These are phyloP conservation scores for Darksidea phi DNA, from an alignment of 495 filamentous ascomycete genomes.

Conservation along the genomic window DNA sequence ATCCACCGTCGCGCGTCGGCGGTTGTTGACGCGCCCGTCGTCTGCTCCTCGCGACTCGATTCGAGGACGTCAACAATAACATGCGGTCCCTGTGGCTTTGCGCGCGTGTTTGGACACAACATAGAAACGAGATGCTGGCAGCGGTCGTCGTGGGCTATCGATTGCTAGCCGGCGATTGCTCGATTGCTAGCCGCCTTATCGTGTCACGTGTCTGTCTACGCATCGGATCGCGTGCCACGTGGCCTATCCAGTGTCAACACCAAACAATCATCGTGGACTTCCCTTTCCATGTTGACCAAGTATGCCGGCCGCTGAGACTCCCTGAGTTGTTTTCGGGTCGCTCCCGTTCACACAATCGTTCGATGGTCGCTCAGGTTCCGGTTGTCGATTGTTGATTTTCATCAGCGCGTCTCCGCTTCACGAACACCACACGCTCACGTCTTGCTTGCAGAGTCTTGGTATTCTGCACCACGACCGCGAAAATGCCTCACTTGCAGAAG, in stretches of 20 bases:
- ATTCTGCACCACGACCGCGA: conserved; percentile 2
- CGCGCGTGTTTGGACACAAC: background rate
- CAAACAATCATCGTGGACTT: conserved; percentile 1
- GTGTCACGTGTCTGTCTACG: no score
- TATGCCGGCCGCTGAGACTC: no score
- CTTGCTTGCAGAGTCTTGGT: background rate
- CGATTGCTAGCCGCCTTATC: background rate
- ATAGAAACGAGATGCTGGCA: background rate
- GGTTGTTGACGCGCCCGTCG: background rate
- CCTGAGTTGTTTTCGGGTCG: no score
- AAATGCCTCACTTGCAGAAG: conserved; percentile 22
- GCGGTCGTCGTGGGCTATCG: background rate
- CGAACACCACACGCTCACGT: background rate
- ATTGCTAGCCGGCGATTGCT: background rate
- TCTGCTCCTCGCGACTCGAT: background rate
- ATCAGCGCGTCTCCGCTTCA: background rate
- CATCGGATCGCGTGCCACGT: background rate
- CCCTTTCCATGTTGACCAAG: background rate
- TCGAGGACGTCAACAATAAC: background rate
- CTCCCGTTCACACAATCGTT: no score
- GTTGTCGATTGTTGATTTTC: no score
- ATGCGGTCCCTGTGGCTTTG: background rate
- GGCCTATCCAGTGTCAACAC: background rate
- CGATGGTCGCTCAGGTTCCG: no score
- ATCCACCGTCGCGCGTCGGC: background rate